Percentiles rank a stretch among this genome's conserved stretches.
Conservation (phyloP, 176 grass and related monocot genomes). For the Echinochloa phyllopogon region DNA sequence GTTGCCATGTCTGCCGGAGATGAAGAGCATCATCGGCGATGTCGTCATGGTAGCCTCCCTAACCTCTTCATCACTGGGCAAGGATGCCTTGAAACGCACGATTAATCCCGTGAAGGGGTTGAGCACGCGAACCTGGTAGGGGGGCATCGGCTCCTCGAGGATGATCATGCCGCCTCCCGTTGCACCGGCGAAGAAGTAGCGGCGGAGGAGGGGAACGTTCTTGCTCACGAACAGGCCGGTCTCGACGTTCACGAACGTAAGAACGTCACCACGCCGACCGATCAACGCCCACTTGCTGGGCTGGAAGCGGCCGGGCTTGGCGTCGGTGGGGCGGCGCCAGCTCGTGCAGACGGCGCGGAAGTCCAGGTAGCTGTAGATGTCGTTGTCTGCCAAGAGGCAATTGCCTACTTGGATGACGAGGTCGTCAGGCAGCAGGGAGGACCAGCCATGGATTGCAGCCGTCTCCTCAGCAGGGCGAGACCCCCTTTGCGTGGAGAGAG, state of each 20-base stretch:
- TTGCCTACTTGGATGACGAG: background rate
- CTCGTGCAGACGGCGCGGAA: background rate
- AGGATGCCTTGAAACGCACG: background rate
- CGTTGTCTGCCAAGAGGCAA: background rate
- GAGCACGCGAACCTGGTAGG: background rate
- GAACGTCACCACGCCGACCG: background rate
- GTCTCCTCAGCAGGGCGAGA: background rate
- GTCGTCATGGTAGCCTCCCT: background rate
- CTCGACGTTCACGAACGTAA: conserved; percentile 1
- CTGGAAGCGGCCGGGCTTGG: background rate
- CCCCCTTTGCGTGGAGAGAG: background rate
- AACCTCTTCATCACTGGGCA: background rate
- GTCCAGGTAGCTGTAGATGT: background rate
- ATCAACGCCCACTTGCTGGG: background rate
- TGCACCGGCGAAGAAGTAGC: background rate
- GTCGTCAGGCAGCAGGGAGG: background rate
- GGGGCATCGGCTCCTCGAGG: background rate
- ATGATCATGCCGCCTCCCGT: conserved; percentile 8
- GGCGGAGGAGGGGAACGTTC: background rate
- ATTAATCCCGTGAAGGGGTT: conserved; percentile 16
- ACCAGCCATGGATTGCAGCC: background rate
- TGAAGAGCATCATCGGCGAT: background rate
- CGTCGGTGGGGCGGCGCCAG: background rate
- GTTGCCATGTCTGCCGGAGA: background rate
- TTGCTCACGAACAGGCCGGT: conserved; percentile 19